Conservation (phyloP, 2,329 filamentous ascomycete genomes). For the Alternaria conjuncta region DNA sequence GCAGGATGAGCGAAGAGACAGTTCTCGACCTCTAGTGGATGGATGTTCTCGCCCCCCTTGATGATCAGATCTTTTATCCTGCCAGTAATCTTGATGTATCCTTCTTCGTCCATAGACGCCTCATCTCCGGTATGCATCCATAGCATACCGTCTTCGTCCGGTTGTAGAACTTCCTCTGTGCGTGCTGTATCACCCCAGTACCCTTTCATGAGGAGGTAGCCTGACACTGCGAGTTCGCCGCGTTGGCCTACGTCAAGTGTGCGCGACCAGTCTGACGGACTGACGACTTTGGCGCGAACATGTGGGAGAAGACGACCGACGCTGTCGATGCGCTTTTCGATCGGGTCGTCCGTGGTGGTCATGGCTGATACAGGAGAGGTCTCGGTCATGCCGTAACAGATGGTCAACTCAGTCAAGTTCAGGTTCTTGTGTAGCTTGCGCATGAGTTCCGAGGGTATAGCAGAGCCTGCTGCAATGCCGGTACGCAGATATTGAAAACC, state of each 20-base stretch:
- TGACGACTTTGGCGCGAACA: conserved; percentile 78
- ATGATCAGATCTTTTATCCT: conserved; percentile 97
- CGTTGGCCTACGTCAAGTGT: conserved; percentile 69
- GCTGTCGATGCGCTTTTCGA: conserved; percentile 73
- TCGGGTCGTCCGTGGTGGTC: conserved; percentile 78
- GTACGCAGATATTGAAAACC: conserved; percentile 75
- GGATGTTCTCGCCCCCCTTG: conserved; percentile 92
- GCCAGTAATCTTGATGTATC: conserved; percentile 87
- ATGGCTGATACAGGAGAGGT: conserved; percentile 77
- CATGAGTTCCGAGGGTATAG: conserved; percentile 86
- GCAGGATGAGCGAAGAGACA: conserved; percentile 75
- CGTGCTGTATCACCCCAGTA: conserved; percentile 79
- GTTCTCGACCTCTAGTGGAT: conserved; percentile 91
- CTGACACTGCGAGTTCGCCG: conserved; percentile 82
- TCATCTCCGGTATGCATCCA: conserved; percentile 97
- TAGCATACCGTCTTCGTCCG: conserved; percentile 61
- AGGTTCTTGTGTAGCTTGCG: conserved; percentile 72
- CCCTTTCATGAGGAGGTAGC: conserved; percentile 88
- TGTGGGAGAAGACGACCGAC: conserved; percentile 87
- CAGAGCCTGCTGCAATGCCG: conserved; percentile 89
- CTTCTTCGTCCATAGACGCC: conserved; percentile 80
- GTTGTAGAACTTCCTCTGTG: conserved; percentile 72
- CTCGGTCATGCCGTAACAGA: conserved; percentile 97
- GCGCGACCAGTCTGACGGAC: conserved; percentile 64
- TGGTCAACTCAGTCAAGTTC: conserved; percentile 82